Base-by-base conservation (phyloP, 2,329 filamentous ascomycete species). In the Neopestalotiopsis sp. region DNA sequence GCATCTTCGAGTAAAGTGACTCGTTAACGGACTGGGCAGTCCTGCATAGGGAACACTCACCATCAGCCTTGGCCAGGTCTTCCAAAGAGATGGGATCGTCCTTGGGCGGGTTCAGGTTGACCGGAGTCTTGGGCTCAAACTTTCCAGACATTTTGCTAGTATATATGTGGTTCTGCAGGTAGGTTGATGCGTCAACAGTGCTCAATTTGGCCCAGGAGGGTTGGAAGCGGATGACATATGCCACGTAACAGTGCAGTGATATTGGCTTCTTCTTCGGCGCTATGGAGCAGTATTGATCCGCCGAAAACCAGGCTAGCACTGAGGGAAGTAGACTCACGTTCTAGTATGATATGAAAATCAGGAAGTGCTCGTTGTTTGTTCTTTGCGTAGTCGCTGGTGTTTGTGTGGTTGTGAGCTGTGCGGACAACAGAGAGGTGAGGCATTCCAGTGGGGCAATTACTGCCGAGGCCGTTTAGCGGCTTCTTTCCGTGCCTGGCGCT, bases 51-150 rank as follows among this genome's bases (percentile, higher is more conserved):
- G 17, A n/a, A 28, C 34, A 80, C 90, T 76, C 85, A 97, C 96
- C 96, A 79, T 96, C 90, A 75, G 94, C 94, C 79, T 92, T 91
- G 53, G 91, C 86, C 71, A 99, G 87, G 75, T 95, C 90, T 69
- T 96, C 93, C 1, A 87, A 77, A n/a, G 91, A 90, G 75, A 99
- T 98, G 49, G 89, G 88, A 76, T 98, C 95, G 78, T 94, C 88
- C 83, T 97, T 98, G 14, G 96, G 96, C 49, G 94, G 91, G 69
- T 92, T 86, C 69, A 99, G 89, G 68, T 90, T 83, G 70, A 96
- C 91, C 3, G 93, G 88, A 34, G 84, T 83, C 81, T 96, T 97
- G 58, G 94, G 94, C 79, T 93, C 91, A 76, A 97, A 97, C 74
- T 88, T 91, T 72, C 86, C 88, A 70, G 86, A 79, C 88, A 90